phyloP scores from a whole-genome alignment of 768 basidiomycete species.

The Lepiota brunneoincarnata region DNA sequence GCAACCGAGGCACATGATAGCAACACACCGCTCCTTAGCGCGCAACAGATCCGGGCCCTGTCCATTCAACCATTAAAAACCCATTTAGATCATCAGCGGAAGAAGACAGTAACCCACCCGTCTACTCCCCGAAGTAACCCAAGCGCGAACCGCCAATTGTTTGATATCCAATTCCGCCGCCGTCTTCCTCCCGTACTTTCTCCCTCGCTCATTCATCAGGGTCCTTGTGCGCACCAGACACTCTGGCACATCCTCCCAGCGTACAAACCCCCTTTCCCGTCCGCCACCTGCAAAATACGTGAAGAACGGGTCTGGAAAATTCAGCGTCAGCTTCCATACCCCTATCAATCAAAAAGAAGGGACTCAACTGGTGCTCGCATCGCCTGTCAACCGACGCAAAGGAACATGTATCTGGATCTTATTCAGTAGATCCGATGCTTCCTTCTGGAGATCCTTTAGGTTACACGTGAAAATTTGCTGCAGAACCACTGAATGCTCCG shows the following conservation, averaged over 20 bases:
- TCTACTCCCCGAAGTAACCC: slow-evolving; percentile 37
- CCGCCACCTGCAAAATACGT: slow-evolving; percentile 13
- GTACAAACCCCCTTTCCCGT: slow-evolving; percentile 2
- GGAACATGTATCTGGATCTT: slow-evolving; percentile 36
- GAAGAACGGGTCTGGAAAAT: slow-evolving; percentile 29
- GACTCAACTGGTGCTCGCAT: slow-evolving; percentile 19
- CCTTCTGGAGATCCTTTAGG: slow-evolving; percentile 32
- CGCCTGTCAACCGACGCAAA: slow-evolving; percentile 26
- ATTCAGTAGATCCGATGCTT: slow-evolving; percentile 34
- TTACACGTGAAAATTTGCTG: slow-evolving; percentile 53
- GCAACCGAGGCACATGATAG: slow-evolving; percentile 36
- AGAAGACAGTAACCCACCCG: slow-evolving; percentile 23
- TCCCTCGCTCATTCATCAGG: slow-evolving; percentile 27
- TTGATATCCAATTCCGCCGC: slow-evolving; percentile 26
- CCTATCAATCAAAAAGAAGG: not conserved
- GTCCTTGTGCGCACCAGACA: slow-evolving; percentile 25
- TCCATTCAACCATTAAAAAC: slow-evolving; percentile 1
- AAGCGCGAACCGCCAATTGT: slow-evolving; percentile 36
- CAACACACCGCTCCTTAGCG: slow-evolving; percentile 24
- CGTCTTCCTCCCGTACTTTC: slow-evolving; percentile 31
- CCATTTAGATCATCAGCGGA: not conserved
- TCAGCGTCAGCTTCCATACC: not conserved
- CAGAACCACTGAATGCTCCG: slow-evolving; percentile 18
- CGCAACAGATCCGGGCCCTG: slow-evolving; percentile 24
- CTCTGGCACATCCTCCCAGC: slow-evolving; percentile 18